A percentile compares a stretch with the other conserved stretches of the same genome.
phyloP scores from a whole-genome alignment of 2,329 filamentous ascomycete species.

The Penicillium griseofulvum region DNA sequence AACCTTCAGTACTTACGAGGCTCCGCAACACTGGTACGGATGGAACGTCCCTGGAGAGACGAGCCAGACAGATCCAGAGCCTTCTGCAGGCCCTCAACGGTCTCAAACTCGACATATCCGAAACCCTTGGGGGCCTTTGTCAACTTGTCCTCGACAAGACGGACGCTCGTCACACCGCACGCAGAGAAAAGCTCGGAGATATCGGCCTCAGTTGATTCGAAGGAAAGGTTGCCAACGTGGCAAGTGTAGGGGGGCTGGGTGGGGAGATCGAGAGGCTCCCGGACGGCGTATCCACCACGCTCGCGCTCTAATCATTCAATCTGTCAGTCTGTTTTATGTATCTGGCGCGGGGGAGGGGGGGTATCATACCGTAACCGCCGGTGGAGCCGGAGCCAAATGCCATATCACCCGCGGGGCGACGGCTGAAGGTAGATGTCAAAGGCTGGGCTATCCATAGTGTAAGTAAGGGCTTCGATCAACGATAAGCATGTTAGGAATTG shows the following conservation, averaged over 20 bases:
- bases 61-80: constrained; percentile 79
- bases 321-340: constrained; percentile 11
- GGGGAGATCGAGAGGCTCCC: constrained; percentile 78
- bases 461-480: constrained; percentile 9
- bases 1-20: constrained; percentile 65
- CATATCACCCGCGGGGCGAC: constrained; percentile 46
- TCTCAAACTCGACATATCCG: constrained; percentile 92
- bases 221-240: constrained; percentile 94
- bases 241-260: constrained; percentile 92
- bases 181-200: constrained; percentile 81
- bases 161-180: constrained; percentile 84
- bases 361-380: constrained; percentile 30
- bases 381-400: constrained; percentile 34
- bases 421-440: constrained; percentile 48
- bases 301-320: constrained; percentile 32
- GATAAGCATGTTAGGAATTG: neutral
- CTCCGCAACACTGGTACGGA: constrained; percentile 93
- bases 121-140: constrained; percentile 95
- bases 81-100: constrained; percentile 84
- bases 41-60: constrained; percentile 81
- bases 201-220: constrained; percentile 81
- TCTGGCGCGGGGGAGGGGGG: neutral
- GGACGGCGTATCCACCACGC: constrained; percentile 41
- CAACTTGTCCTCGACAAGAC: constrained; percentile 95
- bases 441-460: constrained; percentile 38